Evolutionary conservation across 208 protist species (phyloP), one percentile per base, ranked within the genome.

Genomic region (Crithidia brevicula): DNA sequence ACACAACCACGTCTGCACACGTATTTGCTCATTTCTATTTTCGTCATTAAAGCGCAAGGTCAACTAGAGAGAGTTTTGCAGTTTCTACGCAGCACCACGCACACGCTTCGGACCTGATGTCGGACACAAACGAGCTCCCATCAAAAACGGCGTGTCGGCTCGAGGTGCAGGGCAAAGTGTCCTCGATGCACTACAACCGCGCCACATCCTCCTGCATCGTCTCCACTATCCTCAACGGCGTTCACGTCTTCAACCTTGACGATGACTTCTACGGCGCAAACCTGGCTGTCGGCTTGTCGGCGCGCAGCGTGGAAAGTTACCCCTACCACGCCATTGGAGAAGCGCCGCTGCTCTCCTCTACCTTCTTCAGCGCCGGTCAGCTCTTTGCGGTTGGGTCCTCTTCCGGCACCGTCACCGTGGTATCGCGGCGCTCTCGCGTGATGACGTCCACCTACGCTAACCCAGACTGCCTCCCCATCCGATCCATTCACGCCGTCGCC

Each of bases 251-350:
- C 42, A 66, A 82, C 61, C 49, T 80, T 11, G 65, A 86, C 31
- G 71, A 79, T 20, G 36, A 54, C 34, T 84, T 82, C 36, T 74
- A 76, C 58, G 77, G 79, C 33, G 74, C 62, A 16, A 64, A 76
- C 31, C 49, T 81, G 2, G 49, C 63, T n/a, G 22, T 33, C 7
- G 72, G 74, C 2, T 36, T 81, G 18, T 72, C 73, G 10, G 61
- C 77, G 16, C 74, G 67, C 43, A 73, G 64, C 43, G 82, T 87
- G 23, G 82, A 87, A 49, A 87, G 69, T 50, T 87, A 84, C 62
- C 70, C 82, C 3, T 81, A 79, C 57, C 30, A 53, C 34, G 47
- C 50, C 7, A 46, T 84, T 30, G 70, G 77, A 27, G 74, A 81
- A 5, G 74, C 76, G 10, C 72, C 82, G 27, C 51, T 87, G 40